These are phyloP conservation scores for Dillenia turbinata DNA, from an alignment of 164 flowering plant genomes.

Conservation along the genomic window DNA sequence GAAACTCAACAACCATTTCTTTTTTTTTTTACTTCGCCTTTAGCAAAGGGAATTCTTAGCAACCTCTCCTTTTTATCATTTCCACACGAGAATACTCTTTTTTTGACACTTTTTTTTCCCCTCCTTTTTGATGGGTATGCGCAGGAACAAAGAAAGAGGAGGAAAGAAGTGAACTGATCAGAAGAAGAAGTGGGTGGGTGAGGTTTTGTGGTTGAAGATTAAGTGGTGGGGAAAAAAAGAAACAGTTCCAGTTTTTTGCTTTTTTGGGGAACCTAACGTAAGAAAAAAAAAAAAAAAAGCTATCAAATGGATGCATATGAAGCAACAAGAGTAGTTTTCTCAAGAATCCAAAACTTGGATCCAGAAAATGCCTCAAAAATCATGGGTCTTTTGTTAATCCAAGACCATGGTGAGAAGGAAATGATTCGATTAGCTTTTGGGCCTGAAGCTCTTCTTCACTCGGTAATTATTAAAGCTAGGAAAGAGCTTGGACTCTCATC, in stretches of 20 bases:
- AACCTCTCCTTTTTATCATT: slow-evolving; percentile 9
- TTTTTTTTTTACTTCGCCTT: slow-evolving; percentile 3
- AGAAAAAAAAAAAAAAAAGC: neutral
- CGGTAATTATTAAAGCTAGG: slow-evolving; percentile 58
- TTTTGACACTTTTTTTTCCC: slow-evolving; percentile 7
- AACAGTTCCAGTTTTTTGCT: neutral
- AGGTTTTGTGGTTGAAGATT: no score
- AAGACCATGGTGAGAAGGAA: slow-evolving; percentile 92
- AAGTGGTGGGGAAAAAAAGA: slow-evolving; percentile 20
- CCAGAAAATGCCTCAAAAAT: slow-evolving; percentile 88
- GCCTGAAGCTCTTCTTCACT: slow-evolving; percentile 69
- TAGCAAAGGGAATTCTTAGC: slow-evolving; percentile 8
- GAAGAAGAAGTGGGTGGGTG: slow-evolving; percentile 13
- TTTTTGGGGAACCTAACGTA: slow-evolving; percentile 7
- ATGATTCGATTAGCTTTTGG: slow-evolving; percentile 94
- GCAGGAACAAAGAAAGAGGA: slow-evolving; percentile 1
- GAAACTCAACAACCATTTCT: slow-evolving; percentile 21
- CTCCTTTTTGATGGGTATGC: slow-evolving; percentile 7
- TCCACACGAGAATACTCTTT: slow-evolving; percentile 27
- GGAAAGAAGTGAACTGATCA: neutral
- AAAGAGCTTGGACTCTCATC: slow-evolving; percentile 48
- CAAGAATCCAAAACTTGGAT: slow-evolving; percentile 74
- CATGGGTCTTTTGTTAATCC: slow-evolving; percentile 79
- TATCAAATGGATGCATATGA: slow-evolving; percentile 75
- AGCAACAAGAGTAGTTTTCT: slow-evolving; percentile 79